These are phyloP conservation scores for Colletotrichum tofieldiae DNA, from an alignment of 2,329 filamentous ascomycete genomes.

Conservation along the genomic window DNA sequence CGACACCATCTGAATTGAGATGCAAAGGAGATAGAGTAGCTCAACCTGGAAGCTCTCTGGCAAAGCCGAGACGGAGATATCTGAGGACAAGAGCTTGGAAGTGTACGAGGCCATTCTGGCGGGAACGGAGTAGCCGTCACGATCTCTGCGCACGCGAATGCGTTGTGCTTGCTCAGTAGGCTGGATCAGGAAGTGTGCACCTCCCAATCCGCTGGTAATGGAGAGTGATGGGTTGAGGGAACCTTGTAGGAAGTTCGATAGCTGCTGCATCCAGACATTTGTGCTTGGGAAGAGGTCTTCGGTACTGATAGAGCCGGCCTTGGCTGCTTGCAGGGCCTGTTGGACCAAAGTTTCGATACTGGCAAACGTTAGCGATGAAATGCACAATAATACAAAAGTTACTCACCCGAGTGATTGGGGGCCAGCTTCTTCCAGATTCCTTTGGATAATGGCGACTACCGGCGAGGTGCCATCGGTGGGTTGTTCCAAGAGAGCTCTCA, in stretches of 20 bases:
- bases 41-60: constrained; percentile 63
- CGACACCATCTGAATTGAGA: constrained; percentile 66
- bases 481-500: constrained; percentile 64
- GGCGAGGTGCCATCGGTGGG: constrained; percentile 60
- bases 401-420: constrained; percentile 67
- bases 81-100: constrained; percentile 67
- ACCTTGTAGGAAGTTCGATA: constrained; percentile 69
- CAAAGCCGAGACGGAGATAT: constrained; percentile 57
- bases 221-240: constrained; percentile 76
- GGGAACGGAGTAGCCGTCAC: constrained; percentile 79
- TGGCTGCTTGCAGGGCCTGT: constrained; percentile 61
- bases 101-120: constrained; percentile 84
- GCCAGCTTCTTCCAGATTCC: constrained; percentile 67
- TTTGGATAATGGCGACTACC: constrained; percentile 67
- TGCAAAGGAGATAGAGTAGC: constrained; percentile 65
- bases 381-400: neutral
- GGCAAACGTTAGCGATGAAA: constrained; percentile 8
- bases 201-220: constrained; percentile 81
- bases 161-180: constrained; percentile 45
- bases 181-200: constrained; percentile 76
- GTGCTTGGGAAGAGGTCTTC: constrained; percentile 75
- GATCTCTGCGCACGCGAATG: constrained; percentile 68
- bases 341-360: constrained; percentile 69
- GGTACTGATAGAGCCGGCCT: constrained; percentile 51
- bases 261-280: constrained; percentile 75